These are phyloP conservation scores for Candida anglica DNA, from an alignment of 805 yeast genomes.

Conservation along the genomic window DNA sequence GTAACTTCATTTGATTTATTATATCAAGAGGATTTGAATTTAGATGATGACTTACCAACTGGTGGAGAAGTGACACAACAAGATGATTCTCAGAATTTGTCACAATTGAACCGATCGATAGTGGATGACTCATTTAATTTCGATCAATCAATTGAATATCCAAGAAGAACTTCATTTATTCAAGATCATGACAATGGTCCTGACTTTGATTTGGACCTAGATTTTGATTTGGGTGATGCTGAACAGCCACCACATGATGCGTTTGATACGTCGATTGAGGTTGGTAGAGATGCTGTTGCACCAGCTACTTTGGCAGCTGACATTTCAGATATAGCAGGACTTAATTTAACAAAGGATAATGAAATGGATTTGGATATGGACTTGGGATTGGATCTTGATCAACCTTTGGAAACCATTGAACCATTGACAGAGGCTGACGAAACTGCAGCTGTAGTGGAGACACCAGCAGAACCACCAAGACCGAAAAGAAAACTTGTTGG, in stretches of 20 bases:
- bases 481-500: conserved; percentile 27
- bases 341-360: conserved; percentile 9
- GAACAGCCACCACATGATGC: conserved; percentile 21
- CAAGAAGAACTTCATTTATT: conserved; percentile 42
- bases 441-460: conserved; percentile 6
- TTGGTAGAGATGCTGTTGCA: conserved; percentile 45
- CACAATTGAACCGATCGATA: conserved; percentile 10
- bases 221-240: conserved; percentile 33
- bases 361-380: too few relatives aligned
- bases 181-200: conserved; percentile 24
- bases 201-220: conserved; percentile 50
- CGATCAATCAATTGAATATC: conserved; percentile 65
- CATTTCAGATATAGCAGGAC: conserved; percentile 20
- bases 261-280: conserved; percentile 45
- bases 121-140: conserved; percentile 34
- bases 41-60: conserved; percentile 21
- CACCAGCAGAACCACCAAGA: conserved; percentile 14
- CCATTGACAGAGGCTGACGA: conserved; percentile 3
- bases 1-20: conserved; percentile 75
- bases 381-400: conserved; percentile 36
- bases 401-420: conserved; percentile 35
- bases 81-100: not conserved
- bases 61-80: not conserved
- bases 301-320: conserved; percentile 13
- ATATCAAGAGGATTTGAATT: conserved; percentile 53